These are phyloP conservation scores for Puccinia novopanici DNA, from an alignment of 1,284 basidiomycete species.

Conservation along the genomic window DNA sequence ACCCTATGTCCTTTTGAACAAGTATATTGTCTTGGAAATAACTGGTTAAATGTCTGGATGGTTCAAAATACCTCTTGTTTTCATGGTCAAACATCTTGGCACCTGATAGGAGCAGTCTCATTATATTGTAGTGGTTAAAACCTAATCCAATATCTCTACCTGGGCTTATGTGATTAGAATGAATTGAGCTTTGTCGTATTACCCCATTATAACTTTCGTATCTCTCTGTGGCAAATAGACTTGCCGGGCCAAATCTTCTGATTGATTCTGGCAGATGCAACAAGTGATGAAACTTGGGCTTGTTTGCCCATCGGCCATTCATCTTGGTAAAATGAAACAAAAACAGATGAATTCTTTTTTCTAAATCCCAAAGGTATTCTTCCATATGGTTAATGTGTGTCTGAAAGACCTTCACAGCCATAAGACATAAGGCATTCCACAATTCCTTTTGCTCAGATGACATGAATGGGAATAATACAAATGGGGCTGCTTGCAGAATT, in stretches of 20 bases:
- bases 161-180: no score
- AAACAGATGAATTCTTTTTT: no score
- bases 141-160: no score
- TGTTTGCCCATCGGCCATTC: slow-evolving; percentile 59
- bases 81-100: not conserved
- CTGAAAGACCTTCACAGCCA: no score
- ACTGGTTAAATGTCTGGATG: not conserved
- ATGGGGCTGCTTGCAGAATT: not conserved
- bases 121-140: not conserved
- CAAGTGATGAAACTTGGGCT: slow-evolving; percentile 60
- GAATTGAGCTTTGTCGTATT: no score
- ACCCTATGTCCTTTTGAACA: not conserved
- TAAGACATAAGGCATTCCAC: not conserved
- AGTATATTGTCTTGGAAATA: not conserved
- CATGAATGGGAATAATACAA: not conserved
- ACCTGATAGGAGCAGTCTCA: not conserved
- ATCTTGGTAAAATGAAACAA: no score
- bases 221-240: not conserved
- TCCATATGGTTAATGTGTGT: no score
- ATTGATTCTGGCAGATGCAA: slow-evolving; percentile 54
- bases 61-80: not conserved
- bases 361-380: no score
- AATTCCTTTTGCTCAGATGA: not conserved
- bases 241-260: not conserved
- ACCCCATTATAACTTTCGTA: no score